Percentiles rank a stretch among this genome's conserved stretches.
Evolutionary conservation across 768 basidiomycete genomes (phyloP).

Genomic region (Mycena haematopus): DNA sequence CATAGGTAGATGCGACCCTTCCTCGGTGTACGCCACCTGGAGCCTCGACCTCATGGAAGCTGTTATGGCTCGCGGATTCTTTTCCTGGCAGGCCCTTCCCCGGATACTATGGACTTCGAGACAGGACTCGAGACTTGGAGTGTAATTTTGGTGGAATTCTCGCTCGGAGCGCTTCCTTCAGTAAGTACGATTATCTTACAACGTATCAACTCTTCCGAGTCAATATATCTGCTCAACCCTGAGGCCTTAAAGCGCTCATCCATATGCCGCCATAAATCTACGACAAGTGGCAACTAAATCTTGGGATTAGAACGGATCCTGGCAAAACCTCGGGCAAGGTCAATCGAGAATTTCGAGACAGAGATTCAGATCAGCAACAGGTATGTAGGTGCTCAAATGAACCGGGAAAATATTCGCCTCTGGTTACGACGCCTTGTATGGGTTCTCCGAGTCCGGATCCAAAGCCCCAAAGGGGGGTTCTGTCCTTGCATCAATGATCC

Average conservation of each 20-base stretch:
- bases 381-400: constrained; percentile 1
- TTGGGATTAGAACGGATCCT: neutral
- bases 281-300: neutral
- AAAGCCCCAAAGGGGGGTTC: neutral
- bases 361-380: neutral
- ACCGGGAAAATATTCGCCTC: constrained; percentile 14
- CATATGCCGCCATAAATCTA: neutral
- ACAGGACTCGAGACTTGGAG: neutral
- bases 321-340: constrained; percentile 23
- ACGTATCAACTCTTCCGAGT: neutral
- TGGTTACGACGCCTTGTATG: neutral
- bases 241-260: neutral
- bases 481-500: too few species aligned
- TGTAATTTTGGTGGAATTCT: too few species aligned
- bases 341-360: neutral
- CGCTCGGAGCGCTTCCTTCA: neutral
- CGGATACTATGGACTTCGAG: neutral
- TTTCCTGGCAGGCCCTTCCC: neutral
- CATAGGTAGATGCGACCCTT: neutral
- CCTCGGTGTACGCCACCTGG: neutral
- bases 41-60: neutral
- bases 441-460: too few species aligned
- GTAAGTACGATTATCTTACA: neutral
- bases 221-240: neutral
- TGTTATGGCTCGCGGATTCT: neutral